Percentiles rank a stretch among this genome's conserved stretches.
phyloP scores from a whole-genome alignment of 495 filamentous ascomycete genomes.

The Chaetomium fimeti region DNA sequence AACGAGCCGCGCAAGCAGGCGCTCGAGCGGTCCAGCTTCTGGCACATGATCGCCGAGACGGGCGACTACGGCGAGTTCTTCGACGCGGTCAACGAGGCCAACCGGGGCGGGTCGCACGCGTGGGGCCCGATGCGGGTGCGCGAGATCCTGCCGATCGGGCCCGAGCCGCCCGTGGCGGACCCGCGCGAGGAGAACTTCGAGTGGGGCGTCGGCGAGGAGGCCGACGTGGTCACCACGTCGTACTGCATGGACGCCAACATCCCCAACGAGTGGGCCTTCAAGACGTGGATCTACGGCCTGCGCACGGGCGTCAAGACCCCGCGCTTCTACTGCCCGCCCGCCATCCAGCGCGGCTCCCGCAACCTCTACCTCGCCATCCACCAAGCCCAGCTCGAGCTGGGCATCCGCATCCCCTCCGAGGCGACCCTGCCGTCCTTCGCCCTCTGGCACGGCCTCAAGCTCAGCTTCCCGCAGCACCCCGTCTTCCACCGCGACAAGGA shows the following conservation, averaged over 20 bases:
- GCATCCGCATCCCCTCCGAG: conserved; percentile 37
- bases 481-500: conserved; percentile 30
- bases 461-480: conserved; percentile 41
- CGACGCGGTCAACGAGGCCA: conserved; percentile 28
- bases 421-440: conserved; percentile 43
- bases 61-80: conserved; percentile 31
- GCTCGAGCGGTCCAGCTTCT: conserved; percentile 39
- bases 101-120: conserved; percentile 38
- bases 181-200: conserved; percentile 48
- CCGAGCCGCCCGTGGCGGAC: conserved; percentile 45
- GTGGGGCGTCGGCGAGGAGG: conserved; percentile 62
- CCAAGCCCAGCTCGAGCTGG: conserved; percentile 33
- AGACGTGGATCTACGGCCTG: conserved; percentile 45
- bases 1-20: conserved; percentile 53
- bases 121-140: conserved; percentile 60
- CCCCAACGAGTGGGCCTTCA: conserved; percentile 50
- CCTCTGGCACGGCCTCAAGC: conserved; percentile 45
- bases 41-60: conserved; percentile 39
- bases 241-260: conserved; percentile 52
- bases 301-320: conserved; percentile 28
- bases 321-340: conserved; percentile 40
- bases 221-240: conserved; percentile 54
- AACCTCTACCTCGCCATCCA: conserved; percentile 33
- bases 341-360: conserved; percentile 34
- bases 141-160: conserved; percentile 50